Base-by-base conservation (phyloP, 192 early-diverging fungal species). In the Phycomyces nitens region DNA sequence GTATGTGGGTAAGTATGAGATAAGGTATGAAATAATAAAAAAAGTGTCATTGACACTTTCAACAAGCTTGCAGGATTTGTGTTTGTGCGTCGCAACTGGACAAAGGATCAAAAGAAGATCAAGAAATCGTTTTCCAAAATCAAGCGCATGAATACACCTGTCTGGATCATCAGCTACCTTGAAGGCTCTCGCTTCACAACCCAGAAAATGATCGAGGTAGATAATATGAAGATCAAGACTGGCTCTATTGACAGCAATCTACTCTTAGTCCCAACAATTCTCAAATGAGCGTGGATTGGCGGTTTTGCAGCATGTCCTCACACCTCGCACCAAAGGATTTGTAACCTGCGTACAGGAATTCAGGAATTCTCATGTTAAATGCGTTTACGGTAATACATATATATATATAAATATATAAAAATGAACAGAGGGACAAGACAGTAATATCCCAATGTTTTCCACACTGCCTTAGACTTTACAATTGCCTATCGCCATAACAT, bases 261-360 rank as follows among this genome's bases (percentile, higher is more conserved):
- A 41, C 2, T 41, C 7, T 20, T 52, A 78, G 53, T 64, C 70
- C 47, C 82, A 84, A 74, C 60, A 58, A 55, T 84, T 82, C 68
- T 71, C 81, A 42, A 52, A 50, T 41, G 63, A 76, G 53, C 71
- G 78, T 10, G 78, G 77, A 23, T 62, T 78, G 24, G 69, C 80
- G 8, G 22, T 80, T 6, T 66, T 80, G 70, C 60, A 74, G 42
- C 70, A 84, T 52, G 74, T 84, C 6, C 62, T 84, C 60, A 67
- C 80, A 61, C 82, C 82, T 12, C 60, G 82, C 34, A 82, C 80
- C 56, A 84, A 84, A 44, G 82, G 82, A 12, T 84, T 84, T 52
- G 69, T 75, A 38, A 70, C 82, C 23, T 80, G 78, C 57, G 67
- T 84, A 14, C 70, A 80, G 57, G 76, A 80, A 65, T 75, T 84